A percentile compares a stretch with the other conserved stretches of the same genome.
Evolutionary conservation across 1,284 basidiomycete species (phyloP).

Genomic region (Apiotrichum porosum): DNA sequence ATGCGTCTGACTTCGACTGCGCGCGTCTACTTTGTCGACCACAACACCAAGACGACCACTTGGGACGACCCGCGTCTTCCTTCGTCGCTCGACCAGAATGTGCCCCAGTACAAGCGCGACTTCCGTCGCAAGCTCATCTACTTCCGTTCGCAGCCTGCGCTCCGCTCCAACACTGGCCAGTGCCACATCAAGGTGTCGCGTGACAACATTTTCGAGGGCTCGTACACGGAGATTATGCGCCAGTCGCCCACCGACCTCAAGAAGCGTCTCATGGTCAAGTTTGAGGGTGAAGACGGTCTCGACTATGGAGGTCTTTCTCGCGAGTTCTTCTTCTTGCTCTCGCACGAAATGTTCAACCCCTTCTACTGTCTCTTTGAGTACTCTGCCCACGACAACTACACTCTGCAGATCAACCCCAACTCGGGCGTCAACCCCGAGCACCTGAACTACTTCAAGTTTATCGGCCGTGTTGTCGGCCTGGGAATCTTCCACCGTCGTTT

Average conservation of each 20-base stretch:
- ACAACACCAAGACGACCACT: slow-evolving; percentile 86
- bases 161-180: slow-evolving; percentile 82
- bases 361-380: slow-evolving; percentile 99
- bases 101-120: slow-evolving; percentile 99
- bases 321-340: slow-evolving; percentile 99
- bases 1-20: slow-evolving; percentile 91
- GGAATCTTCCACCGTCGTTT: slow-evolving; percentile 98
- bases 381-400: slow-evolving; percentile 98
- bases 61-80: slow-evolving; percentile 94
- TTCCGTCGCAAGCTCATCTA: slow-evolving; percentile 98
- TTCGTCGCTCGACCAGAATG: slow-evolving; percentile 66
- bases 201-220: slow-evolving; percentile 92
- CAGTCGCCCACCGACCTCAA: slow-evolving; percentile 91
- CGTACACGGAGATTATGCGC: slow-evolving; percentile 88
- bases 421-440: slow-evolving; percentile 98
- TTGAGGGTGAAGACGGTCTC: slow-evolving; percentile 95
- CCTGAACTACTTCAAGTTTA: slow-evolving; percentile 99
- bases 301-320: slow-evolving; percentile 97
- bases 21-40: slow-evolving; percentile 93
- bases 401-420: slow-evolving; percentile 95
- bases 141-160: slow-evolving; percentile 94
- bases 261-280: slow-evolving; percentile 96
- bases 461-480: slow-evolving; percentile 86
- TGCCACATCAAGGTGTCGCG: slow-evolving; percentile 95
- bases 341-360: slow-evolving; percentile 98